These are phyloP conservation scores for Boletus rubescentipes DNA, from an alignment of 768 basidiomycete genomes.

Conservation along the genomic window DNA sequence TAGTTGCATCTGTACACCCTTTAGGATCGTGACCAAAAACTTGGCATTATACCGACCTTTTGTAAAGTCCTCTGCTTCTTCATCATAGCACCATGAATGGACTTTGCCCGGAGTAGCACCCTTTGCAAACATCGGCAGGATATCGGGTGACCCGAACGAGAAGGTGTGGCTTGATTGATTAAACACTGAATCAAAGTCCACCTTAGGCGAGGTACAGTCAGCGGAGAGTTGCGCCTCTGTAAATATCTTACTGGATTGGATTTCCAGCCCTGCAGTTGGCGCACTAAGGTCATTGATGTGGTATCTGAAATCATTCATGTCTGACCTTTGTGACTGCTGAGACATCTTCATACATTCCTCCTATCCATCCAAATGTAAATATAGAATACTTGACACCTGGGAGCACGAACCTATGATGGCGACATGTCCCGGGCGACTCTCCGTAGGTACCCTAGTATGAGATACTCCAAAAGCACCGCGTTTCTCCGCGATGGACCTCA, in stretches of 20 bases:
- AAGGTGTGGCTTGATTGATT: constrained; percentile 78
- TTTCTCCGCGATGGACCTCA: constrained; percentile 62
- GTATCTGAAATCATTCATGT: not conserved
- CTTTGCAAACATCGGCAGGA: constrained; percentile 82
- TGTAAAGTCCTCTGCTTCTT: constrained; percentile 82
- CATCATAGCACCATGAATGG: constrained; percentile 72
- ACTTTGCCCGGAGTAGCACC: constrained; percentile 72
- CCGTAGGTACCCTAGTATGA: constrained; percentile 85
- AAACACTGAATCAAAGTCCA: constrained; percentile 87
- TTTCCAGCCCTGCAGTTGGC: constrained; percentile 69
- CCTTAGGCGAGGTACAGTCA: constrained; percentile 25
- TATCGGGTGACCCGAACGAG: constrained; percentile 87
- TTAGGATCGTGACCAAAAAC: not conserved
- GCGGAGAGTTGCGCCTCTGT: not conserved
- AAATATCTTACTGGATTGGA: constrained; percentile 60
- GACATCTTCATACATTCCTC: constrained; percentile 90
- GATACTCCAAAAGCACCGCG: constrained; percentile 82
- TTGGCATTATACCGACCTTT: constrained; percentile 48
- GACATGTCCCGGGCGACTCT: constrained; percentile 86
- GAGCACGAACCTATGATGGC: constrained; percentile 68
- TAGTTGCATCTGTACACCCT: constrained; percentile 59
- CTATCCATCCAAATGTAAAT: constrained; percentile 33
- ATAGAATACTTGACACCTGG: not conserved
- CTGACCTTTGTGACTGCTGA: constrained; percentile 81
- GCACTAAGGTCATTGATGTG: constrained; percentile 2